Evolutionary conservation across 257 asterid species (phyloP).

Genomic region (Plectranthus barbatus): DNA sequence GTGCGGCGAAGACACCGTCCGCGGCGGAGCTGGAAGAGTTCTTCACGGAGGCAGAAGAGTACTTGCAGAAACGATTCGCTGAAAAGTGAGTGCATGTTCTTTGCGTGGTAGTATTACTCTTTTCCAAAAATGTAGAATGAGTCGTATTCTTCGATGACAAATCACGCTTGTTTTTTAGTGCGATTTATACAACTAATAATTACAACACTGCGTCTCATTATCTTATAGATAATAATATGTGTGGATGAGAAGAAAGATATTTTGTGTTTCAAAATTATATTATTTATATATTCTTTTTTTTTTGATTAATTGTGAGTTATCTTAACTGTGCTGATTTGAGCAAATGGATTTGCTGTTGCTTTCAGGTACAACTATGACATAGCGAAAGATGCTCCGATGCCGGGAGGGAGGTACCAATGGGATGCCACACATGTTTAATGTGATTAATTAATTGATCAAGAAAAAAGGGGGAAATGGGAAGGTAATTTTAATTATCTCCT

Average conservation of each 20-base stretch:
- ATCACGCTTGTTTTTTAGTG: background rate
- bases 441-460: background rate
- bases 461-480: no score
- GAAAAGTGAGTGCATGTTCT: conserved; percentile 46
- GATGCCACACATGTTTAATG: conserved; percentile 27
- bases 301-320: no score
- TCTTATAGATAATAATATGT: no score
- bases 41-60: conserved; percentile 49
- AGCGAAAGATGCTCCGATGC: conserved; percentile 43
- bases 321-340: background rate
- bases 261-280: no score
- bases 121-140: background rate
- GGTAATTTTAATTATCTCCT: no score
- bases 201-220: background rate
- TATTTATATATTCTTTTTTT: no score
- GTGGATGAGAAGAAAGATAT: no score
- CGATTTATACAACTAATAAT: background rate
- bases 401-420: conserved; percentile 71
- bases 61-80: conserved; percentile 35
- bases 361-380: conserved; percentile 67
- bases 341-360: background rate
- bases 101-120: conserved; percentile 1
- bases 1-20: conserved; percentile 29
- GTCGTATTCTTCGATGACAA: background rate
- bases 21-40: conserved; percentile 60